These are phyloP conservation scores for Globisporangium orthogonon DNA, from an alignment of 352 stramenopile species.

Conservation along the genomic window DNA sequence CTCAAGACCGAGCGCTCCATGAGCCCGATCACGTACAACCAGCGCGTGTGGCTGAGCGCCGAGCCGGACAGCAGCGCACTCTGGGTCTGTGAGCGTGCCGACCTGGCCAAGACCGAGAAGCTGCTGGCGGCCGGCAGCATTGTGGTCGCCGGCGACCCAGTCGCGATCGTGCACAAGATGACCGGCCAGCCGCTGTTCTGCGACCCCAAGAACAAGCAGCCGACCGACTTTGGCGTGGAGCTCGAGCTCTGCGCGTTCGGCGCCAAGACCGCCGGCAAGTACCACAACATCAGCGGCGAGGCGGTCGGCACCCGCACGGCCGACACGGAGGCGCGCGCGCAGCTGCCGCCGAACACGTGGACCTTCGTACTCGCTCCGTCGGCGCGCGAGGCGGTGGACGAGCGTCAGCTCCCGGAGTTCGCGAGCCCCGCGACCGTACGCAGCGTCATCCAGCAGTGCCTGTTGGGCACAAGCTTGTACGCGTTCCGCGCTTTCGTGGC, in stretches of 20 bases:
- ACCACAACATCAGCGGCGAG: slow-evolving; percentile 64
- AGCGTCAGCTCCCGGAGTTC: slow-evolving; percentile 35
- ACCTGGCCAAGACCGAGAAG: slow-evolving; percentile 60
- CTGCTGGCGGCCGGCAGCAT: slow-evolving; percentile 46
- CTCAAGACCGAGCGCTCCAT: slow-evolving; percentile 80
- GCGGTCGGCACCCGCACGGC: slow-evolving; percentile 44
- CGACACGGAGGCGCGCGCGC: slow-evolving; percentile 53
- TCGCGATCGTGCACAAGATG: slow-evolving; percentile 83
- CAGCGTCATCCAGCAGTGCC: slow-evolving; percentile 43
- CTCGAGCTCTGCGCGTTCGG: slow-evolving; percentile 55
- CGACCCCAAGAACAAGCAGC: slow-evolving; percentile 50
- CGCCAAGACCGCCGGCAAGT: slow-evolving; percentile 46
- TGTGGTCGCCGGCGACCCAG: slow-evolving; percentile 35
- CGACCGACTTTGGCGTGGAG: slow-evolving; percentile 77
- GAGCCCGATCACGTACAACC: slow-evolving; percentile 85
- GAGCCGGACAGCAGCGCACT: slow-evolving; percentile 65
- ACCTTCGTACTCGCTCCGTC: slow-evolving; percentile 45
- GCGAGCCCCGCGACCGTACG: slow-evolving; percentile 33
- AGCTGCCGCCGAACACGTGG: slow-evolving; percentile 56
- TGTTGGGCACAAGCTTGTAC: slow-evolving; percentile 54
- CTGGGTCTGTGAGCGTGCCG: slow-evolving; percentile 59
- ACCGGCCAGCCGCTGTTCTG: slow-evolving; percentile 56
- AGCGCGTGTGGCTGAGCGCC: slow-evolving; percentile 62
- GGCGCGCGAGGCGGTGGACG: slow-evolving; percentile 32
- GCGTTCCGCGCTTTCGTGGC: slow-evolving; percentile 47